These are phyloP conservation scores for Sclerotinia borealis DNA, from an alignment of 2,329 filamentous ascomycete species.

Conservation along the genomic window DNA sequence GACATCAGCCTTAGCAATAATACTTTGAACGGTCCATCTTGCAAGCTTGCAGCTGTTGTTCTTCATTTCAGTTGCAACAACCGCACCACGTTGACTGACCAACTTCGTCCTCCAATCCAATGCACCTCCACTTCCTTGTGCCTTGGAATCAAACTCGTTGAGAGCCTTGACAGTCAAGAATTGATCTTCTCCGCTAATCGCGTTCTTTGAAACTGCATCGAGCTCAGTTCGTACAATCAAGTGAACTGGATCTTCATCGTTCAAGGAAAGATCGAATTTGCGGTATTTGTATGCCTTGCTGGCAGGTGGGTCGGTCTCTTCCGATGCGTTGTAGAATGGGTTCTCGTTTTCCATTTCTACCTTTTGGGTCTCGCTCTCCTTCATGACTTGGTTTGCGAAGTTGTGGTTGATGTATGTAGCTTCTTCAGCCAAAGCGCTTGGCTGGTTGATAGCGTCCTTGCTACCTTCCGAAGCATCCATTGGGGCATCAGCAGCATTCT, in stretches of 20 bases:
- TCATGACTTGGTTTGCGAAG: constrained; percentile 92
- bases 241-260: constrained; percentile 84
- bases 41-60: constrained; percentile 99
- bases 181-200: constrained; percentile 85
- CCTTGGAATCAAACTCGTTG: constrained; percentile 99
- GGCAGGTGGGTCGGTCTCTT: constrained; percentile 88
- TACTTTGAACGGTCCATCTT: constrained; percentile 94
- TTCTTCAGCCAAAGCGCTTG: constrained; percentile 86
- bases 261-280: constrained; percentile 89
- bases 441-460: constrained; percentile 93
- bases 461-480: constrained; percentile 86
- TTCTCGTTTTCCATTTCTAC: constrained; percentile 82
- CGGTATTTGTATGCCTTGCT: constrained; percentile 99
- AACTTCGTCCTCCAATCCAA: constrained; percentile 97
- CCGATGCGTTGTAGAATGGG: constrained; percentile 92
- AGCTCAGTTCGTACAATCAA: constrained; percentile 91
- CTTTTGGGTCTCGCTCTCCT: constrained; percentile 73
- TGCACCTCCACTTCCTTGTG: constrained; percentile 87
- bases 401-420: constrained; percentile 99
- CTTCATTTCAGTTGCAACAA: constrained; percentile 99
- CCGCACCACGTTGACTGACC: constrained; percentile 87
- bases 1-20: constrained; percentile 91
- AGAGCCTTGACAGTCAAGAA: constrained; percentile 89
- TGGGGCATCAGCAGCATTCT: constrained; percentile 93
- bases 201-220: constrained; percentile 93